Evolutionary conservation across 1,139 yeast genomes (phyloP).

Genomic region (Debaryomyces sp.): DNA sequence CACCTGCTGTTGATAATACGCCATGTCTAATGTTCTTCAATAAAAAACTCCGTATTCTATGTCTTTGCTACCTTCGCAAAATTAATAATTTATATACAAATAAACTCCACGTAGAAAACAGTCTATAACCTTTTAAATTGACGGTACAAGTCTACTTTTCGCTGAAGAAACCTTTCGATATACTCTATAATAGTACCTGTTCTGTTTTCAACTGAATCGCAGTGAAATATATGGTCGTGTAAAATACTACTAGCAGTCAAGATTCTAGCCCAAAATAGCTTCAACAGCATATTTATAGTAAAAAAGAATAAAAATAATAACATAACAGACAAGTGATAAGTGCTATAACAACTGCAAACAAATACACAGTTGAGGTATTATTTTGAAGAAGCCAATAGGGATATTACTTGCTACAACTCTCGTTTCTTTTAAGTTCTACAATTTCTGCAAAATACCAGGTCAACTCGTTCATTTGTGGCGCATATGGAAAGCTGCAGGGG

Average conservation of each 20-base stretch:
- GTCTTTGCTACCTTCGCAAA: not conserved
- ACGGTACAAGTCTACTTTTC: not conserved
- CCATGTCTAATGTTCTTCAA: slow-evolving; percentile 25
- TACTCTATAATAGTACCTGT: not conserved
- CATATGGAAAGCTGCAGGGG: no score
- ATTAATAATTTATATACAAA: not conserved
- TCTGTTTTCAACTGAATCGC: not conserved
- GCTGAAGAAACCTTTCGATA: not conserved
- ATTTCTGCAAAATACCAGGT: no score
- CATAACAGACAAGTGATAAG: no score
- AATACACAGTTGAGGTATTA: no score
- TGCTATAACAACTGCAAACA: no score
- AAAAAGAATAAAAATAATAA: no score
- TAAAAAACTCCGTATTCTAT: not conserved
- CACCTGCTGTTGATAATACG: slow-evolving; percentile 42
- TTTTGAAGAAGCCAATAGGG: no score
- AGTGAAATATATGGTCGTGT: not conserved
- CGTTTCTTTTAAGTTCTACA: no score
- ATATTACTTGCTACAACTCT: no score
- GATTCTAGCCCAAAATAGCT: not conserved
- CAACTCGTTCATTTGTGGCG: no score
- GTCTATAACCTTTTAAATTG: not conserved
- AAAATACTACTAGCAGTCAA: not conserved
- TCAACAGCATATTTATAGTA: no score
- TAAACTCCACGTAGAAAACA: not conserved